Percentiles rank a stretch among this genome's conserved stretches.
Evolutionary conservation across 495 filamentous ascomycete genomes (phyloP).

Genomic region (Cairneyella variabilis): DNA sequence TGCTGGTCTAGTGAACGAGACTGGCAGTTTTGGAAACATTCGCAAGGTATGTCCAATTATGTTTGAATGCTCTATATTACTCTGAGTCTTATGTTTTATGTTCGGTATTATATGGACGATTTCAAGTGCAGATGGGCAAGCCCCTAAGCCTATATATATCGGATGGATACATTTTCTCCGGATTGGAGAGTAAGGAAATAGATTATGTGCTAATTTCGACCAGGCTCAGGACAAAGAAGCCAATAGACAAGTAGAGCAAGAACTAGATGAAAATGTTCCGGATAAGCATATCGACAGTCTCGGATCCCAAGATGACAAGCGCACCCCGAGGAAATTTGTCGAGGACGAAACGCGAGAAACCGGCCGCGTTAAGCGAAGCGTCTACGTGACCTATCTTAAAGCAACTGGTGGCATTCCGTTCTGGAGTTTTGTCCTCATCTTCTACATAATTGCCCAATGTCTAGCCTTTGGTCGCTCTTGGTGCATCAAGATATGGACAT

Average conservation of each 20-base stretch:
- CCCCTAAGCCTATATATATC: no score
- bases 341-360: constrained; percentile 53
- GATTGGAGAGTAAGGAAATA: not conserved
- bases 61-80: no score
- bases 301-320: not conserved
- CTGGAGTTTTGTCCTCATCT: constrained; percentile 14
- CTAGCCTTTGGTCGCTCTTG: constrained; percentile 13
- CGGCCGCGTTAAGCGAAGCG: constrained; percentile 45
- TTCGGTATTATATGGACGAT: no score
- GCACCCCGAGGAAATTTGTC: constrained; percentile 41
- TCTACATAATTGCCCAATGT: constrained; percentile 15
- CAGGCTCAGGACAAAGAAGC: constrained; percentile 2
- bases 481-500: constrained; percentile 26
- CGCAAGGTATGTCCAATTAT: not conserved
- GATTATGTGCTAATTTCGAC: not conserved
- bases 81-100: no score
- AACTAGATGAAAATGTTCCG: not conserved
- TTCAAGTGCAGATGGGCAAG: no score
- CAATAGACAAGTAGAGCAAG: not conserved
- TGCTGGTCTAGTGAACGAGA: constrained; percentile 36
- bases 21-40: constrained; percentile 13
- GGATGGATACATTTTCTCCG: no score
- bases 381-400: constrained; percentile 52
- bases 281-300: not conserved
- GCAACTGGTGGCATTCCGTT: constrained; percentile 42